Evolutionary conservation across 129 eudicot species (phyloP), one percentile per base, ranked within the genome.

Genomic region (Silybum marianum): DNA sequence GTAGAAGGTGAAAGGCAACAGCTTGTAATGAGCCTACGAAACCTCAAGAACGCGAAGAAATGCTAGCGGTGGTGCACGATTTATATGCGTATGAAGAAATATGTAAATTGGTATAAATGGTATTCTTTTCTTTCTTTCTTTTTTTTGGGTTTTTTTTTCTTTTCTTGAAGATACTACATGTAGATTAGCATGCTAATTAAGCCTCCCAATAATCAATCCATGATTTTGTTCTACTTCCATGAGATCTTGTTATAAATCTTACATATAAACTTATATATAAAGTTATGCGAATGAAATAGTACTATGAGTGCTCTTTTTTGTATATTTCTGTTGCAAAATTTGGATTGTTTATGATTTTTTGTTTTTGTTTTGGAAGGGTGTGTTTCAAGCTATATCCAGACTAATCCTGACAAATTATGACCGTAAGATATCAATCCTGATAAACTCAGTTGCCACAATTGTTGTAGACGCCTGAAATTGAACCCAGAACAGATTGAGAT

Each of bases 1-100:
- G 99, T 95, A 48, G 99, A 95, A 65, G 98, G 98, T 16, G 98
- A 95, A 87, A 81, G 99, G 54, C 99, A 95, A 82, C 90, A 89
- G 75, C 98, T 95, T 18, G 92, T 91, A 18, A 95, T 95, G 98
- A 81, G 78, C 23, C 62, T 95, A 8, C 89, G 99, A 26, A 93
- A 87, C 80, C 80, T 89, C 24, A 91, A 93, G 85, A 93, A 93
- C 54, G 79, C 94, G 3, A 93, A 85, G 77, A 95, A 85, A 85
- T 73, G 81, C 42, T 81, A 77, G 26, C 63, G 60, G 18, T 67
- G 80, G 75, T 40, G 39, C 72, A 65, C 38, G 58, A 72, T 74
- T 82, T 11, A 58, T 75, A 60, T 36, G 19, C 72, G 51, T 60
- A 11, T 19, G 82, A 83, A 16, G 63, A 44, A 65, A 48, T 81